These are phyloP conservation scores for Saccharomyces paradoxus DNA, from an alignment of 805 yeast genomes.

Conservation along the genomic window DNA sequence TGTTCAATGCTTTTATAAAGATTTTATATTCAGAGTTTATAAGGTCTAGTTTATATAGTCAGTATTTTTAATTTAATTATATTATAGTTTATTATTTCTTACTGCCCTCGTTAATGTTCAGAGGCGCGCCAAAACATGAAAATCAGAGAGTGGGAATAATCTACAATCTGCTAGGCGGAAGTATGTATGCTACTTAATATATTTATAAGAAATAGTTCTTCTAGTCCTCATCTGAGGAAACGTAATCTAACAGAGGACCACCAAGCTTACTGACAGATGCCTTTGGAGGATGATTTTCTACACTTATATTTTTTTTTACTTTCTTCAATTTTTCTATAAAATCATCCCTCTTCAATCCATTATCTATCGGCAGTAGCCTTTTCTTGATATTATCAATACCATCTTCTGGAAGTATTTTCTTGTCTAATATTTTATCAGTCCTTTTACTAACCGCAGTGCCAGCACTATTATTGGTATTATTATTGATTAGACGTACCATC, in stretches of 20 bases:
- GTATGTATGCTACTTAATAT: not conserved
- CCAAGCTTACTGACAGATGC: not conserved
- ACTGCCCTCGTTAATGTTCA: not conserved
- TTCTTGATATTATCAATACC: not conserved
- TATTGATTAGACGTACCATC: conserved; percentile 21
- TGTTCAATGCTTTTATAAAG: not conserved
- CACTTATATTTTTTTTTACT: conserved; percentile 4
- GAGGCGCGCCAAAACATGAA: not conserved
- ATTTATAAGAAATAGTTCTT: not conserved
- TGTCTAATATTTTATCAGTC: not conserved
- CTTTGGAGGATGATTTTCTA: not conserved
- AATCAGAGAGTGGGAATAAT: not conserved
- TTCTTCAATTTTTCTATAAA: conserved; percentile 3
- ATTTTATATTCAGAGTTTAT: not conserved
- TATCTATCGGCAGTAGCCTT: not conserved
- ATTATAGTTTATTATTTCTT: not conserved
- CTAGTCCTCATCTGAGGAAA: conserved; percentile 5
- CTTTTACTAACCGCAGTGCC: not conserved
- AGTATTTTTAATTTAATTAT: not conserved
- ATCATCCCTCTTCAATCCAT: conserved; percentile 1
- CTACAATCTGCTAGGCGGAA: not conserved
- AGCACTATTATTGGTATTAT: conserved; percentile 1
- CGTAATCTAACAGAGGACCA: conserved; percentile 6
- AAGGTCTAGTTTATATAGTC: not conserved
- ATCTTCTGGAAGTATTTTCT: not conserved